Base-by-base conservation (phyloP, 225 moss, liverwort and hornwort genomes). In the Bryoerythrophyllum caledonicum region DNA sequence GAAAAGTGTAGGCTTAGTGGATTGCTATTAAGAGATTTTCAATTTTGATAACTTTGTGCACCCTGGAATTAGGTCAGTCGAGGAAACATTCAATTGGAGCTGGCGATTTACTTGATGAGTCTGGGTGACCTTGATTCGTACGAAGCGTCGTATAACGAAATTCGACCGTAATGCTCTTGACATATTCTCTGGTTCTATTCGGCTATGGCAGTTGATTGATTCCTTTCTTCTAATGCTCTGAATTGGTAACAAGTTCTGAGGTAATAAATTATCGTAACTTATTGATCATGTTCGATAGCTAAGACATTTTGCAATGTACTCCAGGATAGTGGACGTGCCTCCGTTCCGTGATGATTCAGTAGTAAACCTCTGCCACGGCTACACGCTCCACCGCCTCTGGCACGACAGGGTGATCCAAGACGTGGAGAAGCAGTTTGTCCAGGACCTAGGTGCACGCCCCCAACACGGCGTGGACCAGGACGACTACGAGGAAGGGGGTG, bases 121-220 rank as follows among this genome's bases (percentile, higher is more conserved):
- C 64, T 84, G 82, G 89, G 89, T 72, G 93, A 97, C 70, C 77
- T 81, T 62, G 87, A 83, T 63, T 89, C 89, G 19, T 90, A 88
- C 69, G 91, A 92, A 68, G 90, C 92, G 64, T 91, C 94, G n/a
- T 97, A 94, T 53, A 85, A 94, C 76, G 94, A 97, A 80, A 86
- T 97, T 70, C 90, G 93, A 60, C 86, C 92, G 92, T 95, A 73
- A 90, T 72, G 87, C 70, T 67, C 41, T 70, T 79, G 63, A 74
- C 63, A 68, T 68, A 51, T 43, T 70, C 76, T 48, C 37, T 55
- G 20, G 61, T 52, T 73, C 68, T 58, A 75, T 52, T 37, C 38
- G 10, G 38, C 10, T 9, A 8, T 38, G 38, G 38, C 38, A 38
- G 38, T 38, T 38, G 38, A 38, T 38, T 38, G 38, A 38, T 38